phyloP scores from a whole-genome alignment of 73 alveolate species.

The Durusdinium trenchii region DNA sequence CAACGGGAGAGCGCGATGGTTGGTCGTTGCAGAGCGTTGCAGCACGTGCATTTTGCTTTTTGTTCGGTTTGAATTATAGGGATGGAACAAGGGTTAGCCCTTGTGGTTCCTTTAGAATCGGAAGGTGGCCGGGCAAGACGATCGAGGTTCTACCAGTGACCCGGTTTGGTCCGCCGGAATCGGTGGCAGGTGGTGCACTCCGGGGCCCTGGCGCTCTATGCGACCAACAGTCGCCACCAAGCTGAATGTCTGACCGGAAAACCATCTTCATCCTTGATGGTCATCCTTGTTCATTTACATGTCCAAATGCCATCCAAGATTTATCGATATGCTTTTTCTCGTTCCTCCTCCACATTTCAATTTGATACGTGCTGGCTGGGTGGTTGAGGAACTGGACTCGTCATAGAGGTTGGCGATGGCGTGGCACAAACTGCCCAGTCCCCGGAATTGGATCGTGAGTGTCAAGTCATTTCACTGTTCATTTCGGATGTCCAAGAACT shows the following conservation, averaged over 20 bases:
- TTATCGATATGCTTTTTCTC: too few relatives aligned
- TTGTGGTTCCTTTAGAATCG: too few relatives aligned
- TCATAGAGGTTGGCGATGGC: slow-evolving; percentile 75
- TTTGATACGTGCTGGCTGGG: background rate
- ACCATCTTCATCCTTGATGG: too few relatives aligned
- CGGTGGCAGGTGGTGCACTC: slow-evolving; percentile 54
- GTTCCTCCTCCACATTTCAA: background rate
- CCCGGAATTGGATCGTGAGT: background rate
- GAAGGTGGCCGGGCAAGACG: too few relatives aligned
- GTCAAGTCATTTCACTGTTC: background rate
- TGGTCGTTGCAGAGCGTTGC: too few relatives aligned
- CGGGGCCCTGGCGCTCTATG: slow-evolving; percentile 73
- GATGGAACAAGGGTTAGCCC: too few relatives aligned
- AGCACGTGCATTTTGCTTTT: too few relatives aligned
- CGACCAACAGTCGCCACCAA: slow-evolving; percentile 42
- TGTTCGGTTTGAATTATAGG: too few relatives aligned
- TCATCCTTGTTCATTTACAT: too few relatives aligned
- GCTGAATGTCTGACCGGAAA: background rate
- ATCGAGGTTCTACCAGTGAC: too few relatives aligned
- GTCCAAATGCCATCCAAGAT: too few relatives aligned
- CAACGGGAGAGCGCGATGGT: too few relatives aligned
- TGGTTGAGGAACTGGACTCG: slow-evolving; percentile 69
- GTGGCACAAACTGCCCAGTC: slow-evolving; percentile 56
- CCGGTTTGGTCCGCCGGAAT: background rate
- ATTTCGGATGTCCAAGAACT: background rate